phyloP scores from a whole-genome alignment of 306 rosid species.

The Biancaea sappan region DNA sequence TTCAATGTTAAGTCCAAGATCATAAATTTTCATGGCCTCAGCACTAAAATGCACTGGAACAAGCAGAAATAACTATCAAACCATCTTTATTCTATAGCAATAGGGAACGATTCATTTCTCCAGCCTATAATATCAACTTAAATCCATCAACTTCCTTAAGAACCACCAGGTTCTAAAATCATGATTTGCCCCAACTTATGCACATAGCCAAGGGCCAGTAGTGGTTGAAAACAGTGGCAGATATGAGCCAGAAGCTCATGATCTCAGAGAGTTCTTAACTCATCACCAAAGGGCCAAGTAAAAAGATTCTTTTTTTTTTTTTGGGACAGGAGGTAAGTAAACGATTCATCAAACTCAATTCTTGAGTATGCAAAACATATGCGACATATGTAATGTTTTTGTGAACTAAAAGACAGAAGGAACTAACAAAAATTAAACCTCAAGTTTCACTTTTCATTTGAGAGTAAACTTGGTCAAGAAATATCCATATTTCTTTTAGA shows the following conservation, averaged over 20 bases:
- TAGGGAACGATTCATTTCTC: not conserved
- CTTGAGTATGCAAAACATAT: not conserved
- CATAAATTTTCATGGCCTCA: not conserved
- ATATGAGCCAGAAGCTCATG: not conserved
- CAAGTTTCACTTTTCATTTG: not conserved
- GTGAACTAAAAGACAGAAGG: not conserved
- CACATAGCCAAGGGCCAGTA: not conserved
- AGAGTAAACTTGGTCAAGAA: not conserved
- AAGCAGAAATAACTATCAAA: conserved; percentile 18
- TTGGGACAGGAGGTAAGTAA: too few species aligned
- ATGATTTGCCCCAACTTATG: not conserved
- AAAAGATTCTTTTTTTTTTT: too few species aligned
- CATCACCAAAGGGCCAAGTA: not conserved
- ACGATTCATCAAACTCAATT: conserved; percentile 11
- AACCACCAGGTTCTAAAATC: not conserved
- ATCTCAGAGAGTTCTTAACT: not conserved
- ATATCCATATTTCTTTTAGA: not conserved
- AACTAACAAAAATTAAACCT: not conserved
- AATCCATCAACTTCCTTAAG: conserved; percentile 8
- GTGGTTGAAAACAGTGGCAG: conserved; percentile 3
- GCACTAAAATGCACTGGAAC: conserved; percentile 17
- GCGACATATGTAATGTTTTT: not conserved
- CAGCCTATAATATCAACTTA: not conserved
- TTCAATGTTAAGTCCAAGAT: conserved; percentile 4
- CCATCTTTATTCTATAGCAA: not conserved